Percentiles rank a stretch among this genome's conserved stretches.
These are phyloP conservation scores for Rhododendron ferrugineum DNA, from an alignment of 148 eudicot genomes.

Conservation along the genomic window DNA sequence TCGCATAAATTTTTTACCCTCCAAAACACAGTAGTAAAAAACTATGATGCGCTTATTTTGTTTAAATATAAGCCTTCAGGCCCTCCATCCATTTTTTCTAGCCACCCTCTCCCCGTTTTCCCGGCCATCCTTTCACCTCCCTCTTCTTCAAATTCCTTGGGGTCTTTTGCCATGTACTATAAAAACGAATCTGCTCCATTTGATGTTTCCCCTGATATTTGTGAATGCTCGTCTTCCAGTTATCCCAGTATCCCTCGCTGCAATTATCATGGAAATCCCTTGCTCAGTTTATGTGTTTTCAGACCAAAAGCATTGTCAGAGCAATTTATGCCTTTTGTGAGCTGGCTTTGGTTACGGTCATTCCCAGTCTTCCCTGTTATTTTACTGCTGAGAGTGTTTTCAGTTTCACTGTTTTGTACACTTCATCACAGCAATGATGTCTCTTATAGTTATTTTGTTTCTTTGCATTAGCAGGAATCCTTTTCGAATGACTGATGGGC, in stretches of 20 bases:
- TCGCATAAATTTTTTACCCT: neutral
- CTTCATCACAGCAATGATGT: neutral
- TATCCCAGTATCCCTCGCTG: neutral
- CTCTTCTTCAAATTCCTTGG: neutral
- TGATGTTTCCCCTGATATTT: neutral
- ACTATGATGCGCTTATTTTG: neutral
- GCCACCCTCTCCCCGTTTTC: neutral
- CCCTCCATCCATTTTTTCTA: neutral
- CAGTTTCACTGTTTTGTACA: neutral
- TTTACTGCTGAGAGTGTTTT: neutral
- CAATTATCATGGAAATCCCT: neutral
- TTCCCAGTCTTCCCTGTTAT: neutral
- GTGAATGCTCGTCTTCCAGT: neutral
- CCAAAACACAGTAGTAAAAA: neutral
- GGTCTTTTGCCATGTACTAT: neutral
- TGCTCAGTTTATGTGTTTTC: neutral
- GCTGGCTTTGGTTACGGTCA: neutral
- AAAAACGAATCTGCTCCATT: neutral
- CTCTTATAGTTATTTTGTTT: neutral
- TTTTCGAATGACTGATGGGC: conserved; percentile 10
- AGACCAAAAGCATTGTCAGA: neutral
- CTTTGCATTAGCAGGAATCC: neutral
- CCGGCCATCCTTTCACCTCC: neutral
- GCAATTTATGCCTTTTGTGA: neutral
- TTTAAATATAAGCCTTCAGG: neutral